Percentiles rank a stretch among this genome's conserved stretches.
Conservation (phyloP, 345 rosid genomes). For the Passiflora organensis region DNA sequence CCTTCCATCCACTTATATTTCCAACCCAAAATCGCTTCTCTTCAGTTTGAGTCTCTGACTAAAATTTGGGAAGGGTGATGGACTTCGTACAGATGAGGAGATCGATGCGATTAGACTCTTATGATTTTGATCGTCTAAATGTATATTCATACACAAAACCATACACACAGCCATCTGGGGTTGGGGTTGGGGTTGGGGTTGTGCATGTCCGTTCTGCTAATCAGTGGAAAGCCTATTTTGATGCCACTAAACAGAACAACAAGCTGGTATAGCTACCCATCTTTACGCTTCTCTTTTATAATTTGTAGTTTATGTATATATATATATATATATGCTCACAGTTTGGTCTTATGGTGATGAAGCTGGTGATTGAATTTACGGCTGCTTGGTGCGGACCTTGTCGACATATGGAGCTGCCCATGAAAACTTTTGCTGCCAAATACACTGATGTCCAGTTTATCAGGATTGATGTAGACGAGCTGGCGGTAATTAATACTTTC, state of each 20-base stretch:
- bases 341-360: constrained; percentile 10
- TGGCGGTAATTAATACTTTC: constrained; percentile 30
- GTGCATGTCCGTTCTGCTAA: constrained; percentile 44
- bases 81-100: not conserved
- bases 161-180: no score
- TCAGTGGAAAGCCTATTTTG: constrained; percentile 53
- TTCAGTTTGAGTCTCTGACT: no score
- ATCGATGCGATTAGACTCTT: constrained; percentile 25
- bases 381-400: constrained; percentile 86
- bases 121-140: not conserved
- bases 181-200: constrained; percentile 29
- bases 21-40: no score
- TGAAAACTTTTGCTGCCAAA: constrained; percentile 49
- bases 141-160: not conserved
- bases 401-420: constrained; percentile 44
- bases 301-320: not conserved
- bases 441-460: constrained; percentile 56
- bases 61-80: no score
- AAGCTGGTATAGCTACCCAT: constrained; percentile 54
- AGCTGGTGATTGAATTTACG: constrained; percentile 72
- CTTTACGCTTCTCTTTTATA: not conserved
- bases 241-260: constrained; percentile 46
- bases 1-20: no score
- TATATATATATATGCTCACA: not conserved
- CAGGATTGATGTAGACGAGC: constrained; percentile 64